These are phyloP conservation scores for Dryas integrifolia DNA, from an alignment of 331 rosid genomes.

Conservation along the genomic window DNA sequence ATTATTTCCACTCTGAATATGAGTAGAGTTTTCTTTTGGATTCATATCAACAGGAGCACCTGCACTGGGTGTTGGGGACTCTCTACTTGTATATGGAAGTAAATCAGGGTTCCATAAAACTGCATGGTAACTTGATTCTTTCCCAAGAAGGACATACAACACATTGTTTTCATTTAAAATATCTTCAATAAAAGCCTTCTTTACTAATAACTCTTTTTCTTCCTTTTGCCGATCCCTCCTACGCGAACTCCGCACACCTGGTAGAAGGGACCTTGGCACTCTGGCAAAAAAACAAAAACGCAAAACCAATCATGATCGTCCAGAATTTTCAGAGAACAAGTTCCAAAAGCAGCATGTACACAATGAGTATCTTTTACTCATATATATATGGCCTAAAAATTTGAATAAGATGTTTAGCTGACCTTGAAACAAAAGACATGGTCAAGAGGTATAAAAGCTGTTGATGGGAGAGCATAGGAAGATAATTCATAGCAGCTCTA, in stretches of 20 bases:
- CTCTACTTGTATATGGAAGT: conserved; percentile 62
- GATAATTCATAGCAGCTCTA: conserved; percentile 96
- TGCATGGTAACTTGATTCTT: conserved; percentile 54
- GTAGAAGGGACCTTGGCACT: conserved; percentile 85
- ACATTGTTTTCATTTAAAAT: conserved; percentile 64
- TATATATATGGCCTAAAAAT: not conserved
- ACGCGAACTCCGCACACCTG: conserved; percentile 95
- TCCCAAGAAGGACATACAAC: conserved; percentile 56
- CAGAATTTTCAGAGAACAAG: not conserved
- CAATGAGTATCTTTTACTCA: not conserved
- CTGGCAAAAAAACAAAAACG: conserved; percentile 42
- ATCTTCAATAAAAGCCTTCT: conserved; percentile 85
- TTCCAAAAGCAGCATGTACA: conserved; percentile 8
- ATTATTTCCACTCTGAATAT: conserved; percentile 39
- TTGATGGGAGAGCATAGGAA: conserved; percentile 99
- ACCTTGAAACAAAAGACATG: conserved; percentile 95
- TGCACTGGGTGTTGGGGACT: conserved; percentile 42
- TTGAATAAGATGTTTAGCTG: conserved; percentile 20
- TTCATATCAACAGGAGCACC: conserved; percentile 44
- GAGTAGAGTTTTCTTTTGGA: conserved; percentile 36
- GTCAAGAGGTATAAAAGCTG: conserved; percentile 90
- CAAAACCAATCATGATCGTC: conserved; percentile 26
- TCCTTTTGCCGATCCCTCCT: conserved; percentile 81
- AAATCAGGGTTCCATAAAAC: conserved; percentile 89
- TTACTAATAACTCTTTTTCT: conserved; percentile 80